Percentiles rank a stretch among this genome's conserved stretches.
phyloP scores from a whole-genome alignment of 2,329 filamentous ascomycete genomes.

The Fusarium torreyae region DNA sequence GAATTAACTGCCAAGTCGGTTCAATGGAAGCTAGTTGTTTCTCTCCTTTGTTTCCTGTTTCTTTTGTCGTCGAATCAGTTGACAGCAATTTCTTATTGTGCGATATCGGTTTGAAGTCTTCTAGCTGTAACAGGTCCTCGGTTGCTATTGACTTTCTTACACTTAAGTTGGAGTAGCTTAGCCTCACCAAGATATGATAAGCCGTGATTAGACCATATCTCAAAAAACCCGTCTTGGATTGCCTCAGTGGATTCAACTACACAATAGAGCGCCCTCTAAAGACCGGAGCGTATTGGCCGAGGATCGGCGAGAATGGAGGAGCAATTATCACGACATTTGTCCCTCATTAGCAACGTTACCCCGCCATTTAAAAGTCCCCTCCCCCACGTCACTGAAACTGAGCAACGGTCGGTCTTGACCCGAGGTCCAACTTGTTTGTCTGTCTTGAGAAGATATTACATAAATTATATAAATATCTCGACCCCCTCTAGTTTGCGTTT shows the following conservation, averaged over 20 bases:
- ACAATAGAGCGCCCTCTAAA: slow-evolving; percentile 18
- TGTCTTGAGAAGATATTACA: slow-evolving; percentile 7
- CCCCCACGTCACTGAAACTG: slow-evolving; percentile 22
- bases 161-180: neutral
- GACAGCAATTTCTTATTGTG: neutral
- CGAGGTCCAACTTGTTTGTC: slow-evolving; percentile 18
- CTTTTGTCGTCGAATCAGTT: neutral
- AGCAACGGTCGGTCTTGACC: slow-evolving; percentile 16
- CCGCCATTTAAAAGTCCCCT: slow-evolving; percentile 32
- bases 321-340: slow-evolving; percentile 41
- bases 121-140: neutral
- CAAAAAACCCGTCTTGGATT: neutral
- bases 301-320: slow-evolving; percentile 36
- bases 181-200: no score
- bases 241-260: neutral
- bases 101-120: neutral
- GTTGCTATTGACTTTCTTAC: neutral
- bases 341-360: slow-evolving; percentile 25
- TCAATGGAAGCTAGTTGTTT: neutral
- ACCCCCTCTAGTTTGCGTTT: no score
- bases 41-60: neutral
- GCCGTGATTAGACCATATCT: neutral
- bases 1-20: neutral
- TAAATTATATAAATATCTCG: slow-evolving; percentile 3
- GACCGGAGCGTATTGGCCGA: slow-evolving; percentile 24